Evolutionary conservation across 176 grass and related monocot genomes (phyloP), one percentile per base, ranked within the genome.

Genomic region (Triticum turgidum): DNA sequence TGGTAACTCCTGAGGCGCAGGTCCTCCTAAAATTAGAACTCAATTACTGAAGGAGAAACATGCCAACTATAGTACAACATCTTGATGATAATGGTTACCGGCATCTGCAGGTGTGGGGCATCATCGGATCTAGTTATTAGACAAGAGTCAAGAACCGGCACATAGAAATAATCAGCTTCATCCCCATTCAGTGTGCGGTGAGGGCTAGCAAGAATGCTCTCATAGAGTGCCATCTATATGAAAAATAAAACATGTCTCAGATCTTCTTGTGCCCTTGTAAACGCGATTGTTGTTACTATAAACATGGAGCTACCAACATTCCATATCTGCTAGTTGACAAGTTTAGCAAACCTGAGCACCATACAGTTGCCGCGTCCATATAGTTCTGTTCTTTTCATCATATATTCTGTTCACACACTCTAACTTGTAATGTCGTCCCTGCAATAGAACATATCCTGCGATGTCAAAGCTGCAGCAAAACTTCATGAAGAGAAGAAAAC

Each of bases 131-230:
- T 91, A 79, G 93, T 90, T 84, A 98, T 96, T 77, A 98, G 64
- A 89, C 93, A 98, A 42, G 94, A 95, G 86, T 98, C 96, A 87
- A 98, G 81, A 79, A 94, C 93, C 12, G 96, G 93, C 41, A 98
- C 93, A 82, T 98, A 98, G 59, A 98, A 98, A 93, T 92, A 98
- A 94, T 98, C 93, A 88, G 96, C 93, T 89, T 98, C 93, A 20
- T 96, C 96, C 69, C 76, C 96, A 86, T 98, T 98, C 77, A 98
- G 86, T 49, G 96, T 96, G 74, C 96, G 86, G 66, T 98, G 80
- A 89, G 93, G 92, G 80, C 96, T 98, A 80, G 96, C 90, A 77
- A 96, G 90, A 83, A 98, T 89, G 93, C 96, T 96, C 86, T 98
- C 96, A 81, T 94, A 92, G 49, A 98, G 96, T 86, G 96, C 93